Evolutionary conservation across 306 rosid genomes (phyloP).

Genomic region (Geum urbanum): DNA sequence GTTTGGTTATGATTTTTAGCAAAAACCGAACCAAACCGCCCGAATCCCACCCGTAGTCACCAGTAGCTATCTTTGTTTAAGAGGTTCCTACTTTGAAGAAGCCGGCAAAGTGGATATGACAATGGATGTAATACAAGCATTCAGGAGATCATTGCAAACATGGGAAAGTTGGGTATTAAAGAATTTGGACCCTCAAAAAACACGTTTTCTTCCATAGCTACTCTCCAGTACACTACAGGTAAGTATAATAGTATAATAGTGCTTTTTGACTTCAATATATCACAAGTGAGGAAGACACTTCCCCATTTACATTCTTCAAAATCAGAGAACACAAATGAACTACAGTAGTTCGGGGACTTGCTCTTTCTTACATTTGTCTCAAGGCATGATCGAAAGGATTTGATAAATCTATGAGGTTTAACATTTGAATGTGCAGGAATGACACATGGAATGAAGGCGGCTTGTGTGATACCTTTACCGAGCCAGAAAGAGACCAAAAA

Average conservation of each 20-base stretch:
- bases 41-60: no score
- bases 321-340: background rate
- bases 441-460: conserved; percentile 85
- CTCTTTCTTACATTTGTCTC: background rate
- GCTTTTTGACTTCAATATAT: background rate
- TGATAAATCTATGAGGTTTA: conserved; percentile 7
- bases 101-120: conserved; percentile 47
- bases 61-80: conserved; percentile 22
- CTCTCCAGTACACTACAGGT: conserved; percentile 80
- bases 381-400: conserved; percentile 9
- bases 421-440: conserved; percentile 48
- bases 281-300: background rate
- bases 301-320: background rate
- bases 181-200: conserved; percentile 45
- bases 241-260: conserved; percentile 27
- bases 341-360: background rate
- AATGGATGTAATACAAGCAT: conserved; percentile 69
- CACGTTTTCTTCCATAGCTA: conserved; percentile 74
- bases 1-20: no score
- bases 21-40: no score
- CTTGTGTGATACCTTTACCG: conserved; percentile 41
- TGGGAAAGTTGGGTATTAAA: conserved; percentile 71
- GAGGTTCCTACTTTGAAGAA: conserved; percentile 78
- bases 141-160: conserved; percentile 57
- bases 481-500: conserved; percentile 51